Percentiles rank a stretch among this genome's conserved stretches.
Conservation (phyloP, 2,329 filamentous ascomycete species). For the Graphilbum fragrans region DNA sequence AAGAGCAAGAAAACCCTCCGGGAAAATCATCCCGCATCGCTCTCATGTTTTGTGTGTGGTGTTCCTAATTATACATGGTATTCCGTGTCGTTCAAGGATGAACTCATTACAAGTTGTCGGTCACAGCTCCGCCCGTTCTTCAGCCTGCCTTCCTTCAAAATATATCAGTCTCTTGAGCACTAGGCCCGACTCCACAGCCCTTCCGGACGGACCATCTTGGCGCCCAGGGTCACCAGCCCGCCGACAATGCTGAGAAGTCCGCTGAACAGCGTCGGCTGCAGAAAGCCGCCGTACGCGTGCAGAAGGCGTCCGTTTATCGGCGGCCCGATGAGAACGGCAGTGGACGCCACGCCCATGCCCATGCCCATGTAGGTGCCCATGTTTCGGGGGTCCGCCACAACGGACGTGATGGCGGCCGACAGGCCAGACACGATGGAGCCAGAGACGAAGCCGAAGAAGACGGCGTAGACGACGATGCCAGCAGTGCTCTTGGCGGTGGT, state of each 20-base stretch:
- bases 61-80: no score
- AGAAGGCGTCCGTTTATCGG: slow-evolving; percentile 33
- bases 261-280: slow-evolving; percentile 25
- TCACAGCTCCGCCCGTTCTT: no score
- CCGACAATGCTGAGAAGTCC: slow-evolving; percentile 21
- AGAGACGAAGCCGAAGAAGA: slow-evolving; percentile 12
- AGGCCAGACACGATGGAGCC: slow-evolving; percentile 22
- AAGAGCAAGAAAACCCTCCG: no score
- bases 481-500: slow-evolving; percentile 10
- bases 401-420: slow-evolving; percentile 23
- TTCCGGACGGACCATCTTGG: slow-evolving; percentile 14
- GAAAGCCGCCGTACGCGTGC: slow-evolving; percentile 22
- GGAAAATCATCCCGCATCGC: no score
- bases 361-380: slow-evolving; percentile 39
- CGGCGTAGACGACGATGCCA: slow-evolving; percentile 11
- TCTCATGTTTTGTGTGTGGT: no score
- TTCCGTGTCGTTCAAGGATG: neutral
- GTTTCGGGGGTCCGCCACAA: slow-evolving; percentile 29
- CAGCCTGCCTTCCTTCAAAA: neutral
- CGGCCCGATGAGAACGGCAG: slow-evolving; percentile 29
- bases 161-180: no score
- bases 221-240: slow-evolving; percentile 4
- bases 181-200: slow-evolving; percentile 13
- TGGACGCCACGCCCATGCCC: slow-evolving; percentile 21
- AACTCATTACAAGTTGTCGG: no score